phyloP scores from a whole-genome alignment of 1,284 basidiomycete genomes.

The Chalciporus sp. region DNA sequence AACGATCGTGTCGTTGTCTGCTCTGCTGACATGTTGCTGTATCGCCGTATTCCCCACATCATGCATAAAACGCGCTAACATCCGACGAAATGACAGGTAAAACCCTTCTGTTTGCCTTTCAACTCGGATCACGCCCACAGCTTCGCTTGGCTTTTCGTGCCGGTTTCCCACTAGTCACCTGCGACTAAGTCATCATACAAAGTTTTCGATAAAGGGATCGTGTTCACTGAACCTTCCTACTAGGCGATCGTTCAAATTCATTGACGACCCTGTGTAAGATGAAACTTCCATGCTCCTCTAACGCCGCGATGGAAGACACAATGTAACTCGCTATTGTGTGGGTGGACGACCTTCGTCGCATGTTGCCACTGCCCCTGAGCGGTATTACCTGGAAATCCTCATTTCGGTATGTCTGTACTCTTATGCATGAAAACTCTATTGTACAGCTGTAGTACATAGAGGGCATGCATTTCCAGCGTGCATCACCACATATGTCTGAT shows the following conservation, averaged over 20 bases:
- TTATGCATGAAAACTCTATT: constrained; percentile 21
- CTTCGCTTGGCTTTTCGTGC: constrained; percentile 7
- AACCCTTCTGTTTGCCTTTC: constrained; percentile 12
- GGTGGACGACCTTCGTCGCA: constrained; percentile 13
- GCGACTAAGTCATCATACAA: constrained; percentile 6
- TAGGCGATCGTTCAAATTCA: constrained; percentile 17
- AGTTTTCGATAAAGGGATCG: constrained; percentile 16
- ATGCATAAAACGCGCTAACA: constrained; percentile 12
- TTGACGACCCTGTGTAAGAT: constrained; percentile 24
- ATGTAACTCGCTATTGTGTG: constrained; percentile 5
- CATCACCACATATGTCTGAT: constrained; percentile 26
- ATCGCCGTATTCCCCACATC: constrained; percentile 16
- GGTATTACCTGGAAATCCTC: constrained; percentile 27
- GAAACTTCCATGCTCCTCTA: constrained; percentile 25
- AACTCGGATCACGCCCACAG: constrained; percentile 8
- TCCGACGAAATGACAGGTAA: constrained; percentile 5
- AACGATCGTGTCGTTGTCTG: constrained; percentile 12
- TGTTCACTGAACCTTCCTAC: constrained; percentile 12
- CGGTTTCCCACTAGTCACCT: not conserved
- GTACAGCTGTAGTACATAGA: constrained; percentile 22
- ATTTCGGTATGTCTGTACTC: constrained; percentile 14
- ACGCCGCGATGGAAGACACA: constrained; percentile 30
- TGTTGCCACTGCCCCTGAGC: constrained; percentile 32
- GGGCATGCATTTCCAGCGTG: constrained; percentile 33
- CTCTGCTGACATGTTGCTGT: constrained; percentile 4